phyloP scores from a whole-genome alignment of 768 basidiomycete genomes.

The Mycena polygramma region DNA sequence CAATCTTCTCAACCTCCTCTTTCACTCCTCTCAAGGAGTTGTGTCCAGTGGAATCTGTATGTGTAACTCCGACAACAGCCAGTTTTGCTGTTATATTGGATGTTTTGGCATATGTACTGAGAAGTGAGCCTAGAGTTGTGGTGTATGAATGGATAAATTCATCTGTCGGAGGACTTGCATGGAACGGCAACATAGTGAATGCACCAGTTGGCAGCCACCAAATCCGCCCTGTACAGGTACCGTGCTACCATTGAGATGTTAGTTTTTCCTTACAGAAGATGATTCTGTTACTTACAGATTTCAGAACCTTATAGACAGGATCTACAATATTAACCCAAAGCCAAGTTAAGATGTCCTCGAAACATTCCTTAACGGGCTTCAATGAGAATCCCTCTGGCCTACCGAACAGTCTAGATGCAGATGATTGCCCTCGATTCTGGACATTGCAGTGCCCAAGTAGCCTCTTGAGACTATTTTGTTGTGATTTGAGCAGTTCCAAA shows the following conservation, averaged over 20 bases:
- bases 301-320: neutral
- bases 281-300: neutral
- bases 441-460: neutral
- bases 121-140: neutral
- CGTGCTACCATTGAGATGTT: neutral
- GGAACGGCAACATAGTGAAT: neutral
- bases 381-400: neutral
- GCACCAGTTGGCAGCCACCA: constrained; percentile 1
- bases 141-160: constrained; percentile 1
- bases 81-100: neutral
- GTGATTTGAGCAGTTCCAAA: neutral
- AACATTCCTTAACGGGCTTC: neutral
- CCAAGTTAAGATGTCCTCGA: neutral
- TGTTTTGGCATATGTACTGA: neutral
- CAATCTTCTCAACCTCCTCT: too few relatives aligned
- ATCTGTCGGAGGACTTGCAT: neutral
- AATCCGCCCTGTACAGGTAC: neutral
- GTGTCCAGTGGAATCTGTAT: too few relatives aligned
- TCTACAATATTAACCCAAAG: neutral
- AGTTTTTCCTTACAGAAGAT: neutral
- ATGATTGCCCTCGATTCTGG: neutral
- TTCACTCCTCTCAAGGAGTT: too few relatives aligned
- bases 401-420: neutral
- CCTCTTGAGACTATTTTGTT: neutral
- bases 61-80: neutral